phyloP scores from a whole-genome alignment of 2,329 filamentous ascomycete species.

The Bipolaris gigantea region DNA sequence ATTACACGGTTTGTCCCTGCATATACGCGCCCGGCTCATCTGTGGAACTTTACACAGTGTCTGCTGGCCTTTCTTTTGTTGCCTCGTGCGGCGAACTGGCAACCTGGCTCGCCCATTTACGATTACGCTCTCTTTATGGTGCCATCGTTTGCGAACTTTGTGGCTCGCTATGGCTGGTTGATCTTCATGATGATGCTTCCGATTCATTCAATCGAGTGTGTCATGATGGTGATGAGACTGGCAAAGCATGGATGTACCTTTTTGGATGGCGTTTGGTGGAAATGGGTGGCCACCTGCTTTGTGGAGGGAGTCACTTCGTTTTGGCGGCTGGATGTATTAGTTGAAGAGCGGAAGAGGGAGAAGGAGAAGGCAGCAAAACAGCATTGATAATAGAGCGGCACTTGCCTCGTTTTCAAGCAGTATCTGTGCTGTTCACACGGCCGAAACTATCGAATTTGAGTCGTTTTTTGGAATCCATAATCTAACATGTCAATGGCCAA shows the following conservation, averaged over 20 bases:
- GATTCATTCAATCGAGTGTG: constrained; percentile 68
- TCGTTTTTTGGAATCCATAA: no score
- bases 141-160: constrained; percentile 61
- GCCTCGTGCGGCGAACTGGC: constrained; percentile 35
- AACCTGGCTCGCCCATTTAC: constrained; percentile 39
- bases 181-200: constrained; percentile 62
- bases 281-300: constrained; percentile 56
- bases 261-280: constrained; percentile 55
- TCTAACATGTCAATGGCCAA: no score
- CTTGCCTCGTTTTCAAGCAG: no score
- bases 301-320: constrained; percentile 58
- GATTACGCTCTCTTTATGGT: constrained; percentile 50
- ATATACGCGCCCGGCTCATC: constrained; percentile 50
- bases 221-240: constrained; percentile 52
- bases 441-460: no score
- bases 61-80: constrained; percentile 36
- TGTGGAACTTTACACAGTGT: constrained; percentile 56
- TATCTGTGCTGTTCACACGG: no score
- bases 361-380: constrained; percentile 41
- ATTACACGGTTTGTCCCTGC: constrained; percentile 58
- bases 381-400: constrained; percentile 20
- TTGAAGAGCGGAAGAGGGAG: constrained; percentile 33
- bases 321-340: constrained; percentile 41
- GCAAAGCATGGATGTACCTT: constrained; percentile 55
- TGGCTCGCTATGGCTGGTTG: constrained; percentile 60